These are phyloP conservation scores for Agastache rugosa DNA, from an alignment of 257 asterid species.

Conservation along the genomic window DNA sequence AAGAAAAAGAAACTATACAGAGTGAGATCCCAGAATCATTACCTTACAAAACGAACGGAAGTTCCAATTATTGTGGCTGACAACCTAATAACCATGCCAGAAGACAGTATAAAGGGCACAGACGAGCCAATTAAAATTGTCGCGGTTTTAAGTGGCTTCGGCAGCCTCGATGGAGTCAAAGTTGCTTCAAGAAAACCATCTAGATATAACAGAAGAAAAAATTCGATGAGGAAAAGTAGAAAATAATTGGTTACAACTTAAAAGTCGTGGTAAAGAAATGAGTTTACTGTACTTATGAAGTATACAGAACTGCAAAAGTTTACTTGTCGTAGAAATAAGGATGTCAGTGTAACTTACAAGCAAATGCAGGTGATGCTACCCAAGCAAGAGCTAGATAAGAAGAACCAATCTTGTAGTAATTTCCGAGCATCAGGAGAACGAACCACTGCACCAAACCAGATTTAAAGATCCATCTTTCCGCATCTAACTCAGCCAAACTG, in stretches of 20 bases:
- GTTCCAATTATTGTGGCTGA: constrained; percentile 69
- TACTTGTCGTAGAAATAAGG: not conserved
- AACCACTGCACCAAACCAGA: constrained; percentile 90
- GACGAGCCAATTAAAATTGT: constrained; percentile 76
- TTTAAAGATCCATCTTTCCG: constrained; percentile 96
- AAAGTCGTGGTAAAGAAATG: not conserved
- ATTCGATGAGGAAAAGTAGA: constrained; percentile 31
- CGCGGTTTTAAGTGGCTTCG: constrained; percentile 83
- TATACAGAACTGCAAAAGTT: not conserved
- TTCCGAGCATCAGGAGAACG: constrained; percentile 67
- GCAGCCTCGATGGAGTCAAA: constrained; percentile 81
- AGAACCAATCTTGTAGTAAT: constrained; percentile 72
- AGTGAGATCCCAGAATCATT: constrained; percentile 31
- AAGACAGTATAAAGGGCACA: constrained; percentile 73
- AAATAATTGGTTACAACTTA: not conserved
- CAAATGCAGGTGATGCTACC: constrained; percentile 91
- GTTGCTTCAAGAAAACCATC: constrained; percentile 99
- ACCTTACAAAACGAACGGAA: constrained; percentile 80
- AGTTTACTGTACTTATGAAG: not conserved
- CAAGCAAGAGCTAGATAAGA: constrained; percentile 85
- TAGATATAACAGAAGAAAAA: constrained; percentile 47
- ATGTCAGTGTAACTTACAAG: constrained; percentile 69
- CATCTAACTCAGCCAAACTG: constrained; percentile 78
- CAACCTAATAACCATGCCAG: constrained; percentile 78
- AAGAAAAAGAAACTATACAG: not conserved